Conservation (phyloP, 352 stramenopile species). For the Phytopythium cucurbitacearum region DNA sequence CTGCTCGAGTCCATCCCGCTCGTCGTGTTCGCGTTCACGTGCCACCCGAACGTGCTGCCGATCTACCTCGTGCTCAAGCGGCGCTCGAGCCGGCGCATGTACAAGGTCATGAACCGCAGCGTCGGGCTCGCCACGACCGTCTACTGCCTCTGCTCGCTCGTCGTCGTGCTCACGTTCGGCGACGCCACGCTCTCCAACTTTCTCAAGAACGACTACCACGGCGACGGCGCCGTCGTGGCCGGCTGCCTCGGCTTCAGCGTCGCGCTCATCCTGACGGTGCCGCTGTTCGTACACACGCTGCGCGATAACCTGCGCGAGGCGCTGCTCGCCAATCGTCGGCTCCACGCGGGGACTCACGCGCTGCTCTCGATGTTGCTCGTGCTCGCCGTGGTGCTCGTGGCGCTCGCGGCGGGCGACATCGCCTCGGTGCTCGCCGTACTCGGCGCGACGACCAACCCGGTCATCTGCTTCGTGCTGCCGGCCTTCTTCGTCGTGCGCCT, state of each 20-base stretch:
- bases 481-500: slow-evolving; percentile 71
- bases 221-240: slow-evolving; percentile 58
- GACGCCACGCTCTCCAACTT: slow-evolving; percentile 79
- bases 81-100: slow-evolving; percentile 77
- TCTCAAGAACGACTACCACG: slow-evolving; percentile 84
- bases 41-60: slow-evolving; percentile 84
- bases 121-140: slow-evolving; percentile 69
- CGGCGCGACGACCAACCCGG: slow-evolving; percentile 80
- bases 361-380: slow-evolving; percentile 58
- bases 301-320: slow-evolving; percentile 81
- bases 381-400: slow-evolving; percentile 39
- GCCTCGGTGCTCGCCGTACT: slow-evolving; percentile 80
- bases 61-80: slow-evolving; percentile 89
- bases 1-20: slow-evolving; percentile 74
- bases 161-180: slow-evolving; percentile 86
- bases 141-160: slow-evolving; percentile 75
- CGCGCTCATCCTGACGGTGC: slow-evolving; percentile 78
- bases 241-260: slow-evolving; percentile 79
- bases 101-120: slow-evolving; percentile 87
- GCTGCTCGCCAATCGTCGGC: slow-evolving; percentile 38
- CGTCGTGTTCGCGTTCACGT: slow-evolving; percentile 87
- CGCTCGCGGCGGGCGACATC: slow-evolving; percentile 76
- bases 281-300: slow-evolving; percentile 83
- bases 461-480: slow-evolving; percentile 87
- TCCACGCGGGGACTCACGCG: slow-evolving; percentile 44